Percentiles rank a stretch among this genome's conserved stretches.
Conservation (phyloP, 495 filamentous ascomycete species). For the Talaromyces liani region DNA sequence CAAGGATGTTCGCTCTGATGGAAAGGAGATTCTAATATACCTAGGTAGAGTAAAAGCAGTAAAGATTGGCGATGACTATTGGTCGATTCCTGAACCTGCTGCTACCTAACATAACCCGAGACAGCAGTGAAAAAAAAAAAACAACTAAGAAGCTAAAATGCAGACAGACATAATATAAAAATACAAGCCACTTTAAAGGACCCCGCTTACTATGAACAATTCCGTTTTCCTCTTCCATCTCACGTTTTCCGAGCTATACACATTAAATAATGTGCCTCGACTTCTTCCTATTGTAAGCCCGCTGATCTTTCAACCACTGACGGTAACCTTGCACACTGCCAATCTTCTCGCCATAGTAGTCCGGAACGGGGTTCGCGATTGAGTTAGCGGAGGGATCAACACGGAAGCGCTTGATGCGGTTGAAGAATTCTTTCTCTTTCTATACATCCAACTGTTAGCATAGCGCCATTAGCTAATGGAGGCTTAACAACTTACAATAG, state of each 20-base stretch:
- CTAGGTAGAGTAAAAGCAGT: too few species aligned
- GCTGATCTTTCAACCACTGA: conserved; percentile 93
- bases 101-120: not conserved
- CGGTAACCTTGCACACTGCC: conserved; percentile 83
- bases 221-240: not conserved
- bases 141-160: not conserved
- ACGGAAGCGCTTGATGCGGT: conserved; percentile 76
- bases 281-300: conserved; percentile 93
- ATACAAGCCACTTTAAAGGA: conserved; percentile 1
- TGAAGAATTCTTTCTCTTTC: conserved; percentile 92
- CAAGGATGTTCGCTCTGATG: too few species aligned
- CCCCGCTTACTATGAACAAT: not conserved
- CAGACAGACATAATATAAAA: not conserved
- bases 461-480: too few species aligned
- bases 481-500: conserved; percentile 32
- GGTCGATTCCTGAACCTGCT: not conserved
- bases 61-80: not conserved
- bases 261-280: conserved; percentile 46
- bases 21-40: too few species aligned
- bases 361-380: conserved; percentile 62
- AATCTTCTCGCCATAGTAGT: conserved; percentile 86
- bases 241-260: not conserved
- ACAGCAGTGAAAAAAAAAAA: not conserved
- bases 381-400: conserved; percentile 74
- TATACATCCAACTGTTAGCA: conserved; percentile 19